These are phyloP conservation scores for Barnettozyma pratensis DNA, from an alignment of 805 yeast species.

Conservation along the genomic window DNA sequence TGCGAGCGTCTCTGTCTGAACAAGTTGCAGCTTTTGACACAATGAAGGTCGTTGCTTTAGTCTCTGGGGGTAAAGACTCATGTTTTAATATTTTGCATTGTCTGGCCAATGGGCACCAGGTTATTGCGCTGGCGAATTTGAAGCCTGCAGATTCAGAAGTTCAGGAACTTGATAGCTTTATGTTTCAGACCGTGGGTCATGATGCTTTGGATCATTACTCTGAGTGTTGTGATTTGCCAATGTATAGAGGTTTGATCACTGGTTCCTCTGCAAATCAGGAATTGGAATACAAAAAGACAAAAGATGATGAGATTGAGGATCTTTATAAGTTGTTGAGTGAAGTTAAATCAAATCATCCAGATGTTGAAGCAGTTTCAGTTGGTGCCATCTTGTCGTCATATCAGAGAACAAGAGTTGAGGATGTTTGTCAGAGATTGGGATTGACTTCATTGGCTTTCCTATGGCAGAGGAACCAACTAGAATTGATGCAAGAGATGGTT, in stretches of 20 bases:
- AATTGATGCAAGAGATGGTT: constrained; percentile 80
- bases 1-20: too few species aligned
- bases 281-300: constrained; percentile 65
- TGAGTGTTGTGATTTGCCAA: constrained; percentile 72
- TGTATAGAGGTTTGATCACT: constrained; percentile 61
- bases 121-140: constrained; percentile 80
- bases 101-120: constrained; percentile 76
- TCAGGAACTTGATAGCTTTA: constrained; percentile 86
- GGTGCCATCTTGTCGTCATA: constrained; percentile 97
- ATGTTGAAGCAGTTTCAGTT: constrained; percentile 79
- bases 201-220: constrained; percentile 62
- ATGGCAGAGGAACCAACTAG: constrained; percentile 86
- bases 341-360: constrained; percentile 57
- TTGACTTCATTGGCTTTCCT: constrained; percentile 68
- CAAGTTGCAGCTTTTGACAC: too few species aligned
- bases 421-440: constrained; percentile 73
- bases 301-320: constrained; percentile 86
- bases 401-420: constrained; percentile 90
- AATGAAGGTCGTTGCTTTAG: constrained; percentile 89
- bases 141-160: constrained; percentile 48
- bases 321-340: constrained; percentile 46
- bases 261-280: constrained; percentile 61
- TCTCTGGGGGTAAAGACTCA: constrained; percentile 96
- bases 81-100: constrained; percentile 87
- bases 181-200: constrained; percentile 98